Evolutionary conservation across 1,139 yeast species (phyloP).

Genomic region (Nadsonia starkeyi-henricii): DNA sequence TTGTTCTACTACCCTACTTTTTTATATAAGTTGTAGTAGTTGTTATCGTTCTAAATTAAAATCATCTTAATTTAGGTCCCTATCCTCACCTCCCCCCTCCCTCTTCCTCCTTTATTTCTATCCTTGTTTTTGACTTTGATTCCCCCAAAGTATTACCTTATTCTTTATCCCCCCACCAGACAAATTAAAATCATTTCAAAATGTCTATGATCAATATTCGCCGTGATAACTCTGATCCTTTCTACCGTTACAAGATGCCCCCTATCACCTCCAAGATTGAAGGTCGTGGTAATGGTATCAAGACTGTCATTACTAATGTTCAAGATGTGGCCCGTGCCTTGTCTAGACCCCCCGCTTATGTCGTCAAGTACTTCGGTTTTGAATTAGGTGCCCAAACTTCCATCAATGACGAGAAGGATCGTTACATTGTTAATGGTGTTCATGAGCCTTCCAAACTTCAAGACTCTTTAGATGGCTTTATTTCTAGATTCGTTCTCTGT

Average conservation of each 20-base stretch:
- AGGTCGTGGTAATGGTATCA: conserved; percentile 98
- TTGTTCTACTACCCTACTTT: neutral
- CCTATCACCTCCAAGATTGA: conserved; percentile 92
- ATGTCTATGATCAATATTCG: conserved; percentile 90
- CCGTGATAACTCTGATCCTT: conserved; percentile 95
- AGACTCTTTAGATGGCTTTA: conserved; percentile 89
- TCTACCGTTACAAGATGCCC: conserved; percentile 99
- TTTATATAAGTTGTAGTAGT: neutral
- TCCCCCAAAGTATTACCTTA: too few relatives aligned
- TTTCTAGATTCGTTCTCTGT: conserved; percentile 83
- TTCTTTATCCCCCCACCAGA: neutral
- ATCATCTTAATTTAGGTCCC: neutral
- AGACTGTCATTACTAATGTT: conserved; percentile 83
- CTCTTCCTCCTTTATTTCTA: too few relatives aligned
- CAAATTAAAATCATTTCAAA: conserved; percentile 4
- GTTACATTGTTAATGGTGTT: conserved; percentile 87
- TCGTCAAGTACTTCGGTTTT: conserved; percentile 87
- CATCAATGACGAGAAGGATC: conserved; percentile 63
- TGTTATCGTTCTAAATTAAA: neutral
- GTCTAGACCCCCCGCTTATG: conserved; percentile 82
- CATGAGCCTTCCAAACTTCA: conserved; percentile 86
- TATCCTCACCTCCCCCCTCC: neutral
- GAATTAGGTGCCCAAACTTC: conserved; percentile 96
- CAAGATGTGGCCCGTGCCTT: conserved; percentile 91
- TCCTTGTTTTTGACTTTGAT: neutral